Conservation (phyloP, 306 rosid genomes). For the Urtica urens region DNA sequence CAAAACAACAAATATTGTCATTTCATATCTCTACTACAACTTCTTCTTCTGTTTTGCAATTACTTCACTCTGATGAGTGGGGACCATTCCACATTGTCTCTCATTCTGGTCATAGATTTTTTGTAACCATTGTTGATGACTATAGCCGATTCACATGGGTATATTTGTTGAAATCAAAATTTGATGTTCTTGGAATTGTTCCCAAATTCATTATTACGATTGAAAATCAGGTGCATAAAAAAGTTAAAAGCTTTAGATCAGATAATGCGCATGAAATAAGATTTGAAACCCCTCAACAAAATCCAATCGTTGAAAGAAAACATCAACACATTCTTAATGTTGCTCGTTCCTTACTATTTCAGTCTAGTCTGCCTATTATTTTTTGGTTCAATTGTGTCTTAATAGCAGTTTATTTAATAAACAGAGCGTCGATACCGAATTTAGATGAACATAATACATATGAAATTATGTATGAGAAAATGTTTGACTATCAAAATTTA, state of each 20-base stretch:
- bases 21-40: neutral
- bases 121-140: conserved; percentile 3
- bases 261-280: neutral
- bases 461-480: too few relatives aligned
- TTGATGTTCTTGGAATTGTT: neutral
- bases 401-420: neutral
- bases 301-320: neutral
- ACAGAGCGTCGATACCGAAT: neutral
- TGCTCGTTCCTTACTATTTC: neutral
- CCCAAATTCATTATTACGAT: neutral
- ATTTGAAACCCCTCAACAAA: neutral
- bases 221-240: neutral
- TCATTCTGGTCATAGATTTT: neutral
- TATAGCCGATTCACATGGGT: neutral
- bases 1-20: neutral
- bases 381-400: neutral
- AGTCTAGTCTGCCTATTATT: neutral
- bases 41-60: neutral
- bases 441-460: neutral
- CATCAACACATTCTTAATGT: conserved; percentile 5
- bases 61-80: neutral
- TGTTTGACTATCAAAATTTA: too few relatives aligned
- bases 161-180: neutral
- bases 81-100: neutral
- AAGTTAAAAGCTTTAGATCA: neutral